Base-by-base conservation (phyloP, 768 basidiomycete genomes). In the Lanmaoa pseudosensibilis region DNA sequence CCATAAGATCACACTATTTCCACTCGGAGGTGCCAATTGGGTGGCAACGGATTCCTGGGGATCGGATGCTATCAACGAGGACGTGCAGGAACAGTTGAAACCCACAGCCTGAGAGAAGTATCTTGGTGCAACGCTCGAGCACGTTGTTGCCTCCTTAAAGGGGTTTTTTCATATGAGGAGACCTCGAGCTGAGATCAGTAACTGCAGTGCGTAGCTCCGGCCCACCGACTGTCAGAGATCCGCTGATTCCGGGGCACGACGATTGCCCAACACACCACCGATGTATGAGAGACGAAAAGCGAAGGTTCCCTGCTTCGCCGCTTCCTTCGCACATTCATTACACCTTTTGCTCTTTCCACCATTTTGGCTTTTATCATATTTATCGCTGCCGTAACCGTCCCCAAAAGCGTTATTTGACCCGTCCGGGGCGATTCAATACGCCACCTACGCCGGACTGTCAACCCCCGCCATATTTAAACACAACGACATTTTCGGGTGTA, bases 21-120 rank as follows among this genome's bases (percentile, higher is more conserved):
- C 87, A 1, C 63, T 82, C 34, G 87, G 88, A 16, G 59, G 71
- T 90, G 33, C 74, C 76, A 76, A 75, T 4, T 74, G 79, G 60
- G 72, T 90, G 25, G 75, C 76, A 23, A 79, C 79, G 75, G 90
- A 91, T 66, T 90, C 80, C 58, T 73, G 73, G 11, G 87, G 85
- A 0, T 83, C 85, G 0, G 85, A 88, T 49, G 72, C 85, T 2
- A 78, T 83, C 50, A 72, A 79, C 10, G 81, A 84, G 49, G 82
- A 84, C 52, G 74, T 87, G 4, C 74, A 74, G 44, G 79, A 81
- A 44, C 70, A 69, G 4, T 73, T 83, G 55, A 74, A 69, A 13
- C 59, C 59, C 9, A 78, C 74, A 54, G n/a, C n/a, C n/a, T n/a
- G n/a, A n/a, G 76, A 80, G 9, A 67, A 60, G 33, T 58, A 53